Base-by-base conservation (phyloP, 2,329 filamentous ascomycete species). In the Colletotrichum navitas region DNA sequence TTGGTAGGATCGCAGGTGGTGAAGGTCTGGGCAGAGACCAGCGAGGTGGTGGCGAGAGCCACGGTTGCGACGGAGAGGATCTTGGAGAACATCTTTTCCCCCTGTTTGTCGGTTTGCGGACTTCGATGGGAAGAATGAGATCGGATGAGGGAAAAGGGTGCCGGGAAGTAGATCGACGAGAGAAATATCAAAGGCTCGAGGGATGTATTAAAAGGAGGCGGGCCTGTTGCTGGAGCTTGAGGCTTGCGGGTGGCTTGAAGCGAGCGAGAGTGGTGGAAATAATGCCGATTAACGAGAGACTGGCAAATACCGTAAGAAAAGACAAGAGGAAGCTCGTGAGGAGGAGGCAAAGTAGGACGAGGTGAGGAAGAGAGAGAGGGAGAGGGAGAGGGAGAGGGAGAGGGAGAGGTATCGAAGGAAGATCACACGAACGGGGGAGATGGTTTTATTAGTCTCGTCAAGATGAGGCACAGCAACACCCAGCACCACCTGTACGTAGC, bases 1-100 rank as follows among this genome's bases (percentile, higher is more conserved):
- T 88, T 80, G 64, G 83, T 81, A 61, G 88, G 88, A 79, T 90
- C 84, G 80, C 88, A 90, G 16, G 78, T 77, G n/a, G 87, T 89
- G 76, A 76, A 85, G 72, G 88, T 90, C 83, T 90, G 88, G 66
- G 86, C 88, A 72, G 85, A 81, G 69, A 83, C 87, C 75, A 88
- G 75, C 72, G 80, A 77, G 52, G 85, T 83, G 72, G 87, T 83
- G 75, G 86, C 84, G 18, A 89, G 80, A 74, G 84, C 83, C 82
- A 87, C 78, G 45, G 83, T 81, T 64, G 85, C 81, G 72, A 82
- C 76, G 66, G 83, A 80, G 74, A 87, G 77, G 83, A 86, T 85
- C 47, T 71, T 82, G 77, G 72, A 70, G 64, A 68, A 67, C 76
- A 77, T 77, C 45, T 56, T 65, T 77, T 51, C 51, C 62, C 21